Percentiles rank a stretch among this genome's conserved stretches.
These are phyloP conservation scores for Aspergillus bombycis DNA, from an alignment of 2,329 filamentous ascomycete species.

Conservation along the genomic window DNA sequence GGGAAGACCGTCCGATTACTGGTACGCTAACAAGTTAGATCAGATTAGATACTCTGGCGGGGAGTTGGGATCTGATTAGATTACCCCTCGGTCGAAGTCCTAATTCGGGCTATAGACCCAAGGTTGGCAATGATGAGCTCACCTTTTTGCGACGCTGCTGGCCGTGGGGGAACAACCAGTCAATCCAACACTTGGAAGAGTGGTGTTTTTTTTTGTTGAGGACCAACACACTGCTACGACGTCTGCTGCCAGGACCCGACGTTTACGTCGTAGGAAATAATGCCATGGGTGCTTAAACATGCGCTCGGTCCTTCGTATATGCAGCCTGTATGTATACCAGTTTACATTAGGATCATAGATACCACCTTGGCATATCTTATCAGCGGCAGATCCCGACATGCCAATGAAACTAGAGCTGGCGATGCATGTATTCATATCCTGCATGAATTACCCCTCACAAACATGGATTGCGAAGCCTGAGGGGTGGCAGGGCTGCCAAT, in stretches of 20 bases:
- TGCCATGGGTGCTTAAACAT: background rate
- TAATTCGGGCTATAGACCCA: background rate
- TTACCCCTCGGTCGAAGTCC: background rate
- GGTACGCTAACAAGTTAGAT: constrained; percentile 6
- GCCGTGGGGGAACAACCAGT: background rate
- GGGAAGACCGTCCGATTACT: background rate
- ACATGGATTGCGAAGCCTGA: background rate
- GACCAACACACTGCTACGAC: background rate
- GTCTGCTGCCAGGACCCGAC: background rate
- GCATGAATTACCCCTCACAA: background rate
- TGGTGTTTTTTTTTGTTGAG: background rate
- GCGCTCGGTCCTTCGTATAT: background rate
- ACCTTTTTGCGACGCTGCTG: background rate
- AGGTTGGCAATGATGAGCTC: background rate
- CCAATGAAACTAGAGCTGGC: too few species aligned
- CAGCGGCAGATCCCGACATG: background rate
- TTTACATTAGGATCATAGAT: background rate
- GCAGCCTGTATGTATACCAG: background rate
- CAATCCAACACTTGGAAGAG: background rate
- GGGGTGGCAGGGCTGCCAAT: background rate
- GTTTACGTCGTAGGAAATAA: background rate
- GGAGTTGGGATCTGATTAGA: constrained; percentile 24
- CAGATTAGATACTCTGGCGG: constrained; percentile 11
- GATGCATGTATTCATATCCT: background rate
- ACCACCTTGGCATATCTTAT: background rate